A percentile compares a stretch with the other conserved stretches of the same genome.
These are phyloP conservation scores for Tagetes patula DNA, from an alignment of 129 eudicot genomes.

Conservation along the genomic window DNA sequence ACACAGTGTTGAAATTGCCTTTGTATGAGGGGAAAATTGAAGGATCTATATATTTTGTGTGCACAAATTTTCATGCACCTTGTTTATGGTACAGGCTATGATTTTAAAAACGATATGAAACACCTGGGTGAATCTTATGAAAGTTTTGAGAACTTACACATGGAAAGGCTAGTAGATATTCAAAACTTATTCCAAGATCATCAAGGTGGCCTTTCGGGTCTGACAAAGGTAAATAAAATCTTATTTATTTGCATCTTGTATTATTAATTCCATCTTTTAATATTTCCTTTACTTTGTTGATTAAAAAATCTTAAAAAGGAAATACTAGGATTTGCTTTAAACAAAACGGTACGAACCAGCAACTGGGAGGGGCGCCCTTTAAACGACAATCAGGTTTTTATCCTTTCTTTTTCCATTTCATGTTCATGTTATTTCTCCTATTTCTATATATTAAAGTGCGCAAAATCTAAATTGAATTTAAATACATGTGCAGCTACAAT, in stretches of 20 bases:
- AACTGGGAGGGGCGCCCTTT: constrained; percentile 97
- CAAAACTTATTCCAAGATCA: constrained; percentile 84
- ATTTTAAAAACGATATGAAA: constrained; percentile 79
- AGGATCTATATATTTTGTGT: neutral
- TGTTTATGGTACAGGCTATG: constrained; percentile 61
- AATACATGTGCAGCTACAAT: constrained; percentile 66
- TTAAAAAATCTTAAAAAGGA: constrained; percentile 44
- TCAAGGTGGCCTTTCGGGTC: constrained; percentile 85
- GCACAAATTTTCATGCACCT: neutral
- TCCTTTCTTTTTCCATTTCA: neutral
- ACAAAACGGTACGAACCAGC: constrained; percentile 91
- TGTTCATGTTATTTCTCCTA: neutral
- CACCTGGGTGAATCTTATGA: constrained; percentile 74
- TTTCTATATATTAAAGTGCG: neutral
- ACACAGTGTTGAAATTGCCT: no score
- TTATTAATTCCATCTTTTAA: neutral
- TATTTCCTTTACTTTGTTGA: neutral
- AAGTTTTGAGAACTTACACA: constrained; percentile 69
- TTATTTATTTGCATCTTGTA: neutral
- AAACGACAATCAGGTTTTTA: constrained; percentile 63
- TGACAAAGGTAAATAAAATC: constrained; percentile 60
- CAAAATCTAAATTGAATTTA: neutral
- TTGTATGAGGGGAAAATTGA: neutral
- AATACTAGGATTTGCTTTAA: constrained; percentile 78
- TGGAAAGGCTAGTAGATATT: constrained; percentile 91